A percentile compares a stretch with the other conserved stretches of the same genome.
These are phyloP conservation scores for Rhodofomes roseus DNA, from an alignment of 1,284 basidiomycete species.

Conservation along the genomic window DNA sequence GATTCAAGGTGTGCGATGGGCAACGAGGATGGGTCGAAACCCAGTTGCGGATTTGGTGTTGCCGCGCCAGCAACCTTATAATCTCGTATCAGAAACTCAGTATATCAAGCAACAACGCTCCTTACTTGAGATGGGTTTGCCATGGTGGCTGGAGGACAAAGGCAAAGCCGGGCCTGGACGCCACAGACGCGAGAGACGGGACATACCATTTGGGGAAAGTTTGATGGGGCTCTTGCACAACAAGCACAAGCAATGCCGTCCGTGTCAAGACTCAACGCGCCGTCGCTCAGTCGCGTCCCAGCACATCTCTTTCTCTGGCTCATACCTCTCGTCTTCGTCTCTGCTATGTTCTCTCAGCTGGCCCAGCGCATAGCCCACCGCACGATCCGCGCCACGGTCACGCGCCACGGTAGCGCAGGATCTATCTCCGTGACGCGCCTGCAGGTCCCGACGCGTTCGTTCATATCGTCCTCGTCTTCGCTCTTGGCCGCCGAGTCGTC, in stretches of 20 bases:
- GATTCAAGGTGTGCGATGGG: conserved; percentile 62
- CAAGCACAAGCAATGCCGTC: conserved; percentile 1
- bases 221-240: conserved; percentile 6
- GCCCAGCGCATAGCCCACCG: conserved; percentile 9
- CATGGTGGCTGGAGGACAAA: neutral
- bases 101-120: too few relatives aligned
- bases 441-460: conserved; percentile 4
- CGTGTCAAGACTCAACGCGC: neutral
- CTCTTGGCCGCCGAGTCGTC: neutral
- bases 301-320: too few relatives aligned
- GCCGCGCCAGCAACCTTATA: neutral
- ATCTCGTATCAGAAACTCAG: too few relatives aligned
- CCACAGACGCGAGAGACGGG: neutral
- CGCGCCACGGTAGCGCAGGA: neutral
- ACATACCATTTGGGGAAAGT: neutral
- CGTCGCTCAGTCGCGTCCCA: too few relatives aligned
- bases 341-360: conserved; percentile 8
- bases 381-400: neutral
- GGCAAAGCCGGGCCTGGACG: neutral
- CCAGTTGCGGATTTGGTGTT: neutral
- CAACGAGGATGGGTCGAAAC: conserved; percentile 16
- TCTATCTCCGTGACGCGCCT: neutral
- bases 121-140: neutral
- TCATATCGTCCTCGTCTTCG: neutral
- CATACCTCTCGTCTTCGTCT: neutral